Evolutionary conservation across 192 early-diverging fungal species (phyloP), one percentile per base, ranked within the genome.

Genomic region (Entomortierella parvispora): DNA sequence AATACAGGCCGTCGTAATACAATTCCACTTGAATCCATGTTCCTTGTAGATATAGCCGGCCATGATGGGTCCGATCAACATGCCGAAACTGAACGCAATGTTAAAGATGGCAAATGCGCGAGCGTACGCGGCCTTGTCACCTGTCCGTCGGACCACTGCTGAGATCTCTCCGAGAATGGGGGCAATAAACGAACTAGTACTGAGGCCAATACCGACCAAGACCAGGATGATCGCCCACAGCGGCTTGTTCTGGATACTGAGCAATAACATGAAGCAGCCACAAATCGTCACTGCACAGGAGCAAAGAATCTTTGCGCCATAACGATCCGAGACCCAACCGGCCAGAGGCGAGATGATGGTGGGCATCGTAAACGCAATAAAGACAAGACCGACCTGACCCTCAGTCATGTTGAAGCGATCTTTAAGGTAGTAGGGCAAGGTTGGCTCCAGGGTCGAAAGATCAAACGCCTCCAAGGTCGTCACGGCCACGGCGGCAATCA

Each of bases 21-120:
- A 64, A 55, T 77, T 77, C 74, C 65, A 68, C 11, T 53, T 56
- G 61, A 77, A 77, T 2, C 74, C 74, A n/a, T 68, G 65, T 7
- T 51, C 46, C n/a, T 64, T 14, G 25, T 68, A 77, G 26, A 77
- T 59, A 23, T 50, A 68, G 23, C 90, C 88, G 29, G 87, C 84
- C 49, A 88, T 68, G 14, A 91, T 89, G 11, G 93, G 93, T 2
- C 91, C 89, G 34, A 92, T 63, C 61, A 94, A 83, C 83, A 93
- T 90, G n/a, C 93, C 91, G 51, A 88, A 77, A 32, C 88, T 87
- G 52, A 89, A 94, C 0, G 91, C 84, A 65, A 93, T 90, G 69
- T 93, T 94, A 71, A 89, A 92, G 44, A 94, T 76, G 3, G 91
- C 91, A 74, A 91, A 93, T 3, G 90, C 87, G 62, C 80, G 78